Evolutionary conservation across 1,284 basidiomycete species (phyloP).

Genomic region (Sporisorium sorghi): DNA sequence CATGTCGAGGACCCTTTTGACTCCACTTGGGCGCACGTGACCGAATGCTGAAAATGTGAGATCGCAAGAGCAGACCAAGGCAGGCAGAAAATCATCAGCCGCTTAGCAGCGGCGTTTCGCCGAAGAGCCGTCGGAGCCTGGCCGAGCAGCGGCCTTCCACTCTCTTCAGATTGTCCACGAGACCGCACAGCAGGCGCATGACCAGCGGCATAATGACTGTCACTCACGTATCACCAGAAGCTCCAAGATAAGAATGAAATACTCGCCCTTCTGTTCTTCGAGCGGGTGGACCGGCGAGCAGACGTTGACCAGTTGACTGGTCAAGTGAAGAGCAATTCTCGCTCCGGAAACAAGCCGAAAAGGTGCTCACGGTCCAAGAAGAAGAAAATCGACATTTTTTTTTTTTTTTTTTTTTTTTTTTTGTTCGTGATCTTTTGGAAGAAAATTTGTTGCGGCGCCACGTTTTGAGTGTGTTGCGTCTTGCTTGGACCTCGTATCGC

Average conservation of each 20-base stretch:
- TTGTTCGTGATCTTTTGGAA: constrained; percentile 21
- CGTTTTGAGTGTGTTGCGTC: not conserved
- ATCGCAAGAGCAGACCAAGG: too few relatives aligned
- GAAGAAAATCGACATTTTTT: constrained; percentile 9
- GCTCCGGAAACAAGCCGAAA: constrained; percentile 33
- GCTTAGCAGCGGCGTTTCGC: constrained; percentile 1
- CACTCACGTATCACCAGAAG: not conserved
- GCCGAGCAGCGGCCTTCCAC: not conserved
- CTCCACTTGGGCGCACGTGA: constrained; percentile 13
- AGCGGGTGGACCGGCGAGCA: too few relatives aligned
- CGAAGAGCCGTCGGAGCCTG: not conserved
- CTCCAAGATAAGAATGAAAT: not conserved
- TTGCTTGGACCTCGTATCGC: not conserved
- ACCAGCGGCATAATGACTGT: not conserved
- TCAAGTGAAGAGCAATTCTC: not conserved
- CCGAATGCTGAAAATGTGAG: not conserved
- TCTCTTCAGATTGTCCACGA: not conserved
- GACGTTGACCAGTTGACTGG: not conserved
- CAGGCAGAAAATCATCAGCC: not conserved
- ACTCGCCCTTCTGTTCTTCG: too few relatives aligned
- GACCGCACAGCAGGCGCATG: not conserved
- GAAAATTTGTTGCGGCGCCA: constrained; percentile 33
- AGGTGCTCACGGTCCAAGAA: constrained; percentile 24
- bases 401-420: constrained; percentile 19
- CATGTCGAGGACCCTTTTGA: constrained; percentile 2